A percentile compares a stretch with the other conserved stretches of the same genome.
Conservation (phyloP, 176 grass and related monocot species). For the Dendrocalamus sinicus region DNA sequence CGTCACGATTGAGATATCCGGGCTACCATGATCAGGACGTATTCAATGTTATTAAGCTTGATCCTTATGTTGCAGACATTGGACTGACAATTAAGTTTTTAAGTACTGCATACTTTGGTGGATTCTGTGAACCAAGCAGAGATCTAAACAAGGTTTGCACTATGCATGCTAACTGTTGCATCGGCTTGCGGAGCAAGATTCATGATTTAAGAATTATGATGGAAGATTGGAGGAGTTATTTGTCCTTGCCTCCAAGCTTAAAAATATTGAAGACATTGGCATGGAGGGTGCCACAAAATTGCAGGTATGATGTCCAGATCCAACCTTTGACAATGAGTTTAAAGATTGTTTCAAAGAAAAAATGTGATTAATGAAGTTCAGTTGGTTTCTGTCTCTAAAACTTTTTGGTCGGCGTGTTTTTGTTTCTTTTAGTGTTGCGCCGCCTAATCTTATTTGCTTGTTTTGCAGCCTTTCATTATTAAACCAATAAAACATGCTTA, state of each 20-base stretch:
- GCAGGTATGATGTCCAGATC: conserved; percentile 46
- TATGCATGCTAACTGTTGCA: conserved; percentile 83
- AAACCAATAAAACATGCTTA: conserved; percentile 31
- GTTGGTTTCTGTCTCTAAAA: neutral
- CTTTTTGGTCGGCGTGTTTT: neutral
- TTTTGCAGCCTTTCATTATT: conserved; percentile 46
- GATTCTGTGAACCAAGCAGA: conserved; percentile 74
- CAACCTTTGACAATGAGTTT: neutral
- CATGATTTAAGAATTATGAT: conserved; percentile 73
- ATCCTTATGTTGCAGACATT: conserved; percentile 57
- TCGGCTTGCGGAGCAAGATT: conserved; percentile 68
- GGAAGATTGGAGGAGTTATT: conserved; percentile 69
- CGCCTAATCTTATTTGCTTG: conserved; percentile 17
- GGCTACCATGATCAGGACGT: conserved; percentile 78
- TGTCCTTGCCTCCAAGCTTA: conserved; percentile 62
- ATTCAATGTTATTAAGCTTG: conserved; percentile 78
- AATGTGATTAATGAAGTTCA: conserved; percentile 18
- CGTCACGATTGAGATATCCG: conserved; percentile 64
- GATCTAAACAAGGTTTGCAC: conserved; percentile 74
- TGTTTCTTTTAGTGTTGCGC: neutral
- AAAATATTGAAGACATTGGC: conserved; percentile 42
- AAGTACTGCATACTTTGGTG: conserved; percentile 74
- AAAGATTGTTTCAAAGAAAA: neutral
- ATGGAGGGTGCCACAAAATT: conserved; percentile 77
- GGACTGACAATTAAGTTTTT: conserved; percentile 72